Percentiles rank a stretch among this genome's conserved stretches.
phyloP scores from a whole-genome alignment of 2,329 filamentous ascomycete genomes.

The Cladophialophora exuberans region DNA sequence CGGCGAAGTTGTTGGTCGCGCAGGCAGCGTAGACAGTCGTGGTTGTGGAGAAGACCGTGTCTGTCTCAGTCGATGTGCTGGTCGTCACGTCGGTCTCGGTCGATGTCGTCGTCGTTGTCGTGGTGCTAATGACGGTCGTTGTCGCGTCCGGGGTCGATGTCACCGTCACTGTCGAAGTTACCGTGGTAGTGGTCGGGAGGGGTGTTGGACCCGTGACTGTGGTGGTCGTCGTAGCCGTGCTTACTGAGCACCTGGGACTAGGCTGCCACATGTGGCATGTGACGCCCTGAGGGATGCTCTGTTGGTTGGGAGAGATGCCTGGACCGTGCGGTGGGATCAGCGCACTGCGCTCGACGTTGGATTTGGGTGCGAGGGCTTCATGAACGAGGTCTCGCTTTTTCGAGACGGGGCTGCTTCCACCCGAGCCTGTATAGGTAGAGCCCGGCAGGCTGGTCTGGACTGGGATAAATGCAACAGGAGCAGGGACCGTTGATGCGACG shows the following conservation, averaged over 20 bases:
- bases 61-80: neutral
- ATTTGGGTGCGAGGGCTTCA: neutral
- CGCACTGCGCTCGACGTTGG: neutral
- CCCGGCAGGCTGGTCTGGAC: neutral
- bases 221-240: neutral
- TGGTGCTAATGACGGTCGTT: conserved; percentile 1
- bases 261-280: neutral
- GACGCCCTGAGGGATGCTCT: neutral
- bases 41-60: neutral
- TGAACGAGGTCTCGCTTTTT: neutral
- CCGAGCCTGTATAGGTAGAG: neutral
- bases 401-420: neutral
- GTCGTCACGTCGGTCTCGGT: neutral
- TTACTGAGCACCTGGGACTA: neutral
- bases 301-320: neutral
- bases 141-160: neutral
- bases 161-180: neutral
- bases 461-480: neutral
- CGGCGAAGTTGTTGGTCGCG: neutral
- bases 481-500: neutral
- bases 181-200: neutral
- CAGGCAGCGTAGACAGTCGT: neutral
- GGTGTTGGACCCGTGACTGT: neutral
- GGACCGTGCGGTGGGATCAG: neutral
- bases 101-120: neutral